phyloP scores from a whole-genome alignment of 345 rosid species.

The Eucalyptus sp. region DNA sequence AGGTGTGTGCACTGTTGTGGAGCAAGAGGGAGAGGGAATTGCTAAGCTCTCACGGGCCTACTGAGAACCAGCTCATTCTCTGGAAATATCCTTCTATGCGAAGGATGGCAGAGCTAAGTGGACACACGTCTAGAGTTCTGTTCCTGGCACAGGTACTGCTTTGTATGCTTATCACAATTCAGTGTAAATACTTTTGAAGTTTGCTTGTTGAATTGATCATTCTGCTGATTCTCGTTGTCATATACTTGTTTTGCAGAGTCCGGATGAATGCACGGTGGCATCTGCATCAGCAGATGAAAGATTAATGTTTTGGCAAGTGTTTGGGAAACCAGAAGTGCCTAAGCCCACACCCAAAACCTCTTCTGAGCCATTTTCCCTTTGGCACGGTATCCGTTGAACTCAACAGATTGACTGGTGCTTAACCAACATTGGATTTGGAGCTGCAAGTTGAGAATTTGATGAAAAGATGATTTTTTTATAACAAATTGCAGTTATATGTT shows the following conservation, averaged over 20 bases:
- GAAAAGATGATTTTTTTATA: neutral
- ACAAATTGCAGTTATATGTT: neutral
- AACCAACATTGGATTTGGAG: constrained; percentile 2
- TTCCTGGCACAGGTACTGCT: constrained; percentile 24
- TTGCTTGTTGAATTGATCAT: neutral
- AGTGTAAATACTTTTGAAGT: neutral
- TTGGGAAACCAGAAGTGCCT: constrained; percentile 23
- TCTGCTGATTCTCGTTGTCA: neutral
- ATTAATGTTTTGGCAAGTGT: constrained; percentile 28
- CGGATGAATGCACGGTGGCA: constrained; percentile 36
- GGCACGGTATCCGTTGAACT: neutral
- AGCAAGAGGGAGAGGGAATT: constrained; percentile 24
- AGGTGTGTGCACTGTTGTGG: constrained; percentile 33
- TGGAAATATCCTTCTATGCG: constrained; percentile 40
- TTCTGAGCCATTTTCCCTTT: constrained; percentile 11
- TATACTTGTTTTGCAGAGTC: constrained; percentile 8
- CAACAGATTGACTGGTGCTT: neutral
- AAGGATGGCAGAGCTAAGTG: constrained; percentile 30
- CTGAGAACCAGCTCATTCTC: constrained; percentile 24
- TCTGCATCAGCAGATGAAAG: constrained; percentile 30
- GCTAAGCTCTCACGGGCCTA: constrained; percentile 32
- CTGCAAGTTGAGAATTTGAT: neutral
- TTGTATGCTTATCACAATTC: neutral
- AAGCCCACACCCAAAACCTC: constrained; percentile 6
- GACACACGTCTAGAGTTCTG: constrained; percentile 32